phyloP scores from a whole-genome alignment of 2,329 filamentous ascomycete genomes.

The Sporothrix globosa region DNA sequence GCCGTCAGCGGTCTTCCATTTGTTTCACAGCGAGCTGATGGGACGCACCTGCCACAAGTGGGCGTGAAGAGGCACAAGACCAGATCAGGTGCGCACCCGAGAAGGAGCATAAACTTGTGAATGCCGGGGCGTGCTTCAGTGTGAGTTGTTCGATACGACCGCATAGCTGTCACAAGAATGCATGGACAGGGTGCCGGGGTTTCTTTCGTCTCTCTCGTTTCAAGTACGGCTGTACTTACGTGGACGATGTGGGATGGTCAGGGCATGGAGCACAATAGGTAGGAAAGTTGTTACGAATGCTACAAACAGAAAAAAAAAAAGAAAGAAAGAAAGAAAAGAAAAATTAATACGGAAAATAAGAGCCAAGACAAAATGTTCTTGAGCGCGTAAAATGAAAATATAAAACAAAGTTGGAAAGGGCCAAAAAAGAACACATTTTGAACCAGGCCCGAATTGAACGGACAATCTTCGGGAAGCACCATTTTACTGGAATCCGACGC shows the following conservation, averaged over 20 bases:
- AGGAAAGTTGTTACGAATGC: neutral
- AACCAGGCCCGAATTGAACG: slow-evolving; percentile 34
- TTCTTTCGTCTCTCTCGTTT: slow-evolving; percentile 8
- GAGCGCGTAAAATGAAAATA: neutral
- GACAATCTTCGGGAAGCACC: slow-evolving; percentile 33
- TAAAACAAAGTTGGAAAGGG: neutral
- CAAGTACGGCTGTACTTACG: neutral
- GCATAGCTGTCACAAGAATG: neutral
- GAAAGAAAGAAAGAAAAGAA: neutral
- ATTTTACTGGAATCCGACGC: slow-evolving; percentile 34
- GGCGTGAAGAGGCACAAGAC: slow-evolving; percentile 8
- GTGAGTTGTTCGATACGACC: neutral
- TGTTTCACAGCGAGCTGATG: neutral
- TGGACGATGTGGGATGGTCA: neutral
- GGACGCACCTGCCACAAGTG: slow-evolving; percentile 14
- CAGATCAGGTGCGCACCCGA: neutral
- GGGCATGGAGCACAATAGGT: neutral
- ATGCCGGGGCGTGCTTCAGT: no score
- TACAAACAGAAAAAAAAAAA: neutral
- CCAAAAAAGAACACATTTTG: slow-evolving; percentile 5
- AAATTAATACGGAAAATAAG: neutral
- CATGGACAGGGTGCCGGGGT: neutral
- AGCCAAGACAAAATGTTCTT: no score
- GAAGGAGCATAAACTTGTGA: neutral
- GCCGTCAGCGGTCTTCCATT: neutral